Conservation (phyloP, 2,329 filamentous ascomycete species). For the Ophiostoma fasciatum region DNA sequence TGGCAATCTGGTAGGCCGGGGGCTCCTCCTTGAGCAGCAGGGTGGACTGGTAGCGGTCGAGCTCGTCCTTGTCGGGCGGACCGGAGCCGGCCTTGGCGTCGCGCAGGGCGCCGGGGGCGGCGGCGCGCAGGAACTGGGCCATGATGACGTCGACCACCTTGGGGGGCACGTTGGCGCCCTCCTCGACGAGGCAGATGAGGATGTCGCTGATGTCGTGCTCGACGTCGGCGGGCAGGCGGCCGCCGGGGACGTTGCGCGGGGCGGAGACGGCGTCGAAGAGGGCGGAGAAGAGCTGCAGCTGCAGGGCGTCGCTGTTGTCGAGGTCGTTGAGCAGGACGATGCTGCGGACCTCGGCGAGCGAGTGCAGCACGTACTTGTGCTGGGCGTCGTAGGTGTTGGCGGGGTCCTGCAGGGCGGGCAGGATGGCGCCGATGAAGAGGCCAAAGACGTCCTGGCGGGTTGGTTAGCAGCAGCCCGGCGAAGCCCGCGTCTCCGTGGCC, state of each 20-base stretch:
- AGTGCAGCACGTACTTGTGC: slow-evolving; percentile 80
- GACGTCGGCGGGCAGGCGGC: slow-evolving; percentile 81
- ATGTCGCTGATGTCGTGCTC: slow-evolving; percentile 85
- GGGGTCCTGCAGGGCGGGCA: slow-evolving; percentile 75
- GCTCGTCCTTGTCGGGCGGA: slow-evolving; percentile 29
- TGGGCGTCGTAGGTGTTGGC: slow-evolving; percentile 84
- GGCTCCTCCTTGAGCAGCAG: slow-evolving; percentile 78
- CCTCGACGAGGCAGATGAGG: slow-evolving; percentile 74
- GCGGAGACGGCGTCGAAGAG: slow-evolving; percentile 88
- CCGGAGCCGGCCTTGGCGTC: slow-evolving; percentile 37
- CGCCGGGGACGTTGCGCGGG: slow-evolving; percentile 58
- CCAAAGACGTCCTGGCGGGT: slow-evolving; percentile 73
- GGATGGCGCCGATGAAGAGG: slow-evolving; percentile 67
- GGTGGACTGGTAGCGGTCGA: slow-evolving; percentile 67
- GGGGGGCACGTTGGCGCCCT: slow-evolving; percentile 60
- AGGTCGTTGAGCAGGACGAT: slow-evolving; percentile 84
- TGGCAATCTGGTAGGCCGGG: slow-evolving; percentile 90
- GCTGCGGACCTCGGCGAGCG: slow-evolving; percentile 85
- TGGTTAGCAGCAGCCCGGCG: not conserved
- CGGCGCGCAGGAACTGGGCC: slow-evolving; percentile 85
- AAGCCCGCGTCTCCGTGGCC: not conserved
- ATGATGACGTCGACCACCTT: slow-evolving; percentile 86
- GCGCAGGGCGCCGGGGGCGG: slow-evolving; percentile 50
- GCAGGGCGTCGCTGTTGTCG: slow-evolving; percentile 63
- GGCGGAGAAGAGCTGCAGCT: slow-evolving; percentile 67